Base-by-base conservation (phyloP, 805 yeast species). In the Komagataella kurtzmanii region DNA sequence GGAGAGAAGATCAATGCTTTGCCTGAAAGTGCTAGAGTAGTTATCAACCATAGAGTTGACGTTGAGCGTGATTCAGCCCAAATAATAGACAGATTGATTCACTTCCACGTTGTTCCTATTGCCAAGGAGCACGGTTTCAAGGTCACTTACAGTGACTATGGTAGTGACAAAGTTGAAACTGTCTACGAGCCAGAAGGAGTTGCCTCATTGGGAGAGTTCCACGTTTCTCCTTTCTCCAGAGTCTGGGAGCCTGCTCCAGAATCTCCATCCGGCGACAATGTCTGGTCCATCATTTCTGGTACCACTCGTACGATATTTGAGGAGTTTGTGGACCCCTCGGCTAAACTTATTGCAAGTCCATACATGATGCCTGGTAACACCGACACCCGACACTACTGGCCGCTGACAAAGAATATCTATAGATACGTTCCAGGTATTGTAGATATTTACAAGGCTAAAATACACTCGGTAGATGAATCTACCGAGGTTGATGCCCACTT, bases 1-100 rank as follows among this genome's bases (percentile, higher is more conserved):
- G 93, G 91, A 23, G 74, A 79, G 49, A 85, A 85, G 64, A 69
- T 81, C 45, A 85, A 85, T 58, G 88, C 90, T 1, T 66, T 85
- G 49, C 91, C 93, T 1, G 91, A 85, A 60, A 65, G 69, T 44
- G 75, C 77, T 2, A 65, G 65, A 21, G 66, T 78, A 49, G 63
- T 70, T 24, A 69, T 81, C 47, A 84, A 85, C 63, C 80, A 82
- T 59, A 72, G 91, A 58, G 69, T 85, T 52, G 75, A 79, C 17
- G 66, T 80, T 44, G 87, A 78, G 53, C 73, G 81, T 14, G 65
- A 73, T 19, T 70, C 75, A 1, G 64, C 68, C 4, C 73, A 68
- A 17, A 74, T 73, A 3, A 57, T 67, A 17, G 69, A 70, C 19
- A 69, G 67, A 50, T 66, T 76, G 40, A 8, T 30, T 14, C 8